Evolutionary conservation across 805 yeast genomes (phyloP).

Genomic region (Sungouiozyma ichnusensis): DNA sequence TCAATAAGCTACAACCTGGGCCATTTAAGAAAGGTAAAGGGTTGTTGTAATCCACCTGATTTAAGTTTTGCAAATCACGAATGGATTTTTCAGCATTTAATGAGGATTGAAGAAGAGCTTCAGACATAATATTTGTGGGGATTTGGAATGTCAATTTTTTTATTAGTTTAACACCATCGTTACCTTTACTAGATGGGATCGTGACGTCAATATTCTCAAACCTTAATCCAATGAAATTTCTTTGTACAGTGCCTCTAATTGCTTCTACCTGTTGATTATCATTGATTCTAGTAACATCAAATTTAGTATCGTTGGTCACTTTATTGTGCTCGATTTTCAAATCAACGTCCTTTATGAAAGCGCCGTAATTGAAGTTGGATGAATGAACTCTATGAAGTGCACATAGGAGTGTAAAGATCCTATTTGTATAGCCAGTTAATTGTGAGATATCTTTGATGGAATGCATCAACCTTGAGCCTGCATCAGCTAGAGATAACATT

Average conservation of each 20-base stretch:
- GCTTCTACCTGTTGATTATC: conserved; percentile 29
- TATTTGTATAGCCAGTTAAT: conserved; percentile 79
- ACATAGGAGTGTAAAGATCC: conserved; percentile 68
- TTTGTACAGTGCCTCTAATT: conserved; percentile 72
- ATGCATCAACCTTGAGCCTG: conserved; percentile 89
- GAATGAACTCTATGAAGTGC: conserved; percentile 78
- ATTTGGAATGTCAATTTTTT: conserved; percentile 50
- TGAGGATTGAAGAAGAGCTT: conserved; percentile 2
- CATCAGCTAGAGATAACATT: conserved; percentile 86
- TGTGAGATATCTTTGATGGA: conserved; percentile 88
- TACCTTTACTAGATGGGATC: conserved; percentile 58
- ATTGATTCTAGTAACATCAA: not conserved
- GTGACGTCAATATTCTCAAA: conserved; percentile 75
- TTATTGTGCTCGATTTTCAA: not conserved
- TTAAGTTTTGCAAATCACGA: conserved; percentile 24
- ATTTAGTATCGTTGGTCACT: not conserved
- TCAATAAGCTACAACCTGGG: conserved; percentile 56
- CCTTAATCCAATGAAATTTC: conserved; percentile 65
- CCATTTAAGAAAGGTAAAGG: conserved; percentile 23
- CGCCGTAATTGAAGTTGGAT: conserved; percentile 31
- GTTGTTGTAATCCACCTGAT: conserved; percentile 9
- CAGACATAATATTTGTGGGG: conserved; percentile 25
- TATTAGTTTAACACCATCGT: conserved; percentile 51
- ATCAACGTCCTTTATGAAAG: not conserved
- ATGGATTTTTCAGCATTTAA: conserved; percentile 22